Evolutionary conservation across 352 stramenopile species (phyloP), one percentile per base, ranked within the genome.

Genomic region (Pythium aquatile): DNA sequence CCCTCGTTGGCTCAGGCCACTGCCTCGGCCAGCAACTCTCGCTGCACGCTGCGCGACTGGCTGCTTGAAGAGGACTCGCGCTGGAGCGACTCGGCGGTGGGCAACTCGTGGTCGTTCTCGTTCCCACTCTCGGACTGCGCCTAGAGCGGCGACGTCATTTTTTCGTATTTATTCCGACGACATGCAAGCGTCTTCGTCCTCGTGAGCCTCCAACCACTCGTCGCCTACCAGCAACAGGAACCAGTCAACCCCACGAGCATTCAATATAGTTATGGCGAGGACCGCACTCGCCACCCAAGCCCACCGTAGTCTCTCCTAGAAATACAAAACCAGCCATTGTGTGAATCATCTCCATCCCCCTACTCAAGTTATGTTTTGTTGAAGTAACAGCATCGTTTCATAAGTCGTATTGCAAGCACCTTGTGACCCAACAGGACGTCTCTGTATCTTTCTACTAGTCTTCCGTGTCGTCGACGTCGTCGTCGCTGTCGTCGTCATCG

Each of bases 31-130:
- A 42, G 61, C 30, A 78, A 71, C 57, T 72, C 70, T 56, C 65
- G 70, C 53, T 75, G 70, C 55, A 86, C 77, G 62, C 63, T 86
- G 26, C 69, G 62, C 32, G 79, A 90, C 28, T 88, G 69, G 72
- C 76, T 90, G 49, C 65, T 83, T 55, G 78, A 88, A 63, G 70
- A 79, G 11, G 79, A 90, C 24, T 59, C 75, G 30, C 74, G 81
- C 53, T 90, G 79, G 77, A 83, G 78, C 70, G 63, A 80, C 42
- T 76, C 62, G 55, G 83, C 78, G 59, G 66, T 74, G 6, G 71
- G 74, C 28, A 79, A 76, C 26, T 88, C 79, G 13, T 88, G 77
- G 79, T 88, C 77, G 10, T 79, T 87, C 49, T 81, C 74, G 26
- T 66, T 81, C 30, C 73, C 76, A 26, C 63, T 85, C 58, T 77